Evolutionary conservation across 1,139 yeast genomes (phyloP), one percentile per base, ranked within the genome.

Genomic region (Pichia sp.): DNA sequence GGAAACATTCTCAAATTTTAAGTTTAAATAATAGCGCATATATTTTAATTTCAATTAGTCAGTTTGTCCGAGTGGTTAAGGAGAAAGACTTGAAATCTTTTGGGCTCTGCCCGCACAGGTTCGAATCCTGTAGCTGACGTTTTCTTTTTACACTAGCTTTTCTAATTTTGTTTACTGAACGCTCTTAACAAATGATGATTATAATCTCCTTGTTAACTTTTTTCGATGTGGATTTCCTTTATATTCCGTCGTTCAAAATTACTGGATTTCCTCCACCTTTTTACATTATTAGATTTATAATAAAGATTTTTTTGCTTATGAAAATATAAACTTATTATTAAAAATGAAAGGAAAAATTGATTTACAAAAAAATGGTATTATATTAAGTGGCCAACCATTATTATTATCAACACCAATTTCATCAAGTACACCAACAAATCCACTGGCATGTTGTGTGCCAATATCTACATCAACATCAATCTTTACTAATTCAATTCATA

Each of bases 91-190:
- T 59, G 64, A 60, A 60, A 61, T 61, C 65, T 61, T 60, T 60
- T 60, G 64, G 63, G 63, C 55, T 60, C 50, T 54, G 57, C 63
- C 63, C 64, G 64, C 64, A 61, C 64, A 61, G 64, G 64, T 61
- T 61, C 64, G 62, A 61, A 57, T 58, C 64, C 64, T 61, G 64
- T 57, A 54, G 60, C 58, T 57, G 61, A 56, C 61, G 61, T 33
- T 47, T 35, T 30, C 39, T 49, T 52, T 55, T 54, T 32, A 6
- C 16, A 16, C 16, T 16, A 16, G 16, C 16, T 16, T 16, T 16
- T 16, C 16, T 16, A 16, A 16, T 16, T 16, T 16, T 16, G 16
- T 16, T 16, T 16, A 16, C 16, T 16, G 16, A 16, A 16, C 16
- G 16, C 16, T 16, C 16, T 16, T 16, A 16, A 16, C 16, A 16